Percentiles rank a stretch among this genome's conserved stretches.
phyloP scores from a whole-genome alignment of 768 basidiomycete genomes.

The Termitomyces sp. region DNA sequence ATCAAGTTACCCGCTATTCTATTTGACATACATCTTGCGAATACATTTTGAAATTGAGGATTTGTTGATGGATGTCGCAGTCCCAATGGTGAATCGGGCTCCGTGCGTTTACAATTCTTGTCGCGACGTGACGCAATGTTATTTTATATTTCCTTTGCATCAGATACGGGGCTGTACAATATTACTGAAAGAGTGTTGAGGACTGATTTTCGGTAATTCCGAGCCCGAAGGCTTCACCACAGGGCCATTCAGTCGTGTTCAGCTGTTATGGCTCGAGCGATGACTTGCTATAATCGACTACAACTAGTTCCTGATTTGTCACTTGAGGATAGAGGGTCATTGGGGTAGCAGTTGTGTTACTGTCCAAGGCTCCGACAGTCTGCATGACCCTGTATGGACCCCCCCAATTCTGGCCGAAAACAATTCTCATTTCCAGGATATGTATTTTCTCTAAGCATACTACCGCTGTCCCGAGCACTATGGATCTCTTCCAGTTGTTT shows the following conservation, averaged over 20 bases:
- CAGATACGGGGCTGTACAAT: not conserved
- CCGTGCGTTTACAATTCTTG: not conserved
- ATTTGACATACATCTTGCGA: not conserved
- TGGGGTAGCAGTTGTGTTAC: not conserved
- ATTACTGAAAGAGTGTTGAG: not conserved
- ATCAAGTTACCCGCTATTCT: not conserved
- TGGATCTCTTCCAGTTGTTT: not conserved
- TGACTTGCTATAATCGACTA: not conserved
- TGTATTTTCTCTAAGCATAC: not conserved
- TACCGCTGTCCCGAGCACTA: not conserved
- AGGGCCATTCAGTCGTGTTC: too few species aligned
- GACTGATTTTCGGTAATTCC: not conserved
- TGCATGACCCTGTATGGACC: not conserved
- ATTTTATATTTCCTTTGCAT: not conserved
- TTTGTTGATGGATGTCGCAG: not conserved
- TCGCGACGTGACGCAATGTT: not conserved
- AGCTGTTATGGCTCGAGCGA: too few species aligned
- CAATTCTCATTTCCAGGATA: not conserved
- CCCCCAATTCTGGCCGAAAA: not conserved
- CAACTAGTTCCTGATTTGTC: not conserved
- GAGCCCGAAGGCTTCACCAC: not conserved
- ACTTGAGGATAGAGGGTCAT: not conserved
- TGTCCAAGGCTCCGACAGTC: not conserved
- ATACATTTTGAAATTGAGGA: not conserved
- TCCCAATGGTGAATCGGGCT: not conserved